Evolutionary conservation across 1,139 yeast genomes (phyloP).

Genomic region (Sugiyamaella sp.): DNA sequence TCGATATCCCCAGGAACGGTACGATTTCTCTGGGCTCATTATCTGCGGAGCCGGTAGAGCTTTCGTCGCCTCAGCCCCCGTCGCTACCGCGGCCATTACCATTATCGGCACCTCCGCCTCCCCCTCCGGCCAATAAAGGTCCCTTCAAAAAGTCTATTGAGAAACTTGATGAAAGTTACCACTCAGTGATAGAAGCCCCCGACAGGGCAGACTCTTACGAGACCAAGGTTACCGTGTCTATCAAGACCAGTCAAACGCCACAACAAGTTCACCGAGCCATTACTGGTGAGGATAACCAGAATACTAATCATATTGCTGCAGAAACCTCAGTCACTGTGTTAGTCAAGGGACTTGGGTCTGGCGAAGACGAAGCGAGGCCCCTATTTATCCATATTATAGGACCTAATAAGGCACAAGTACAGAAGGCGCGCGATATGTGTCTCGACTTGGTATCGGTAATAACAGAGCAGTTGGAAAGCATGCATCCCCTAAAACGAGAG

Average conservation of each 20-base stretch:
- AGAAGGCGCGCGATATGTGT: conserved; percentile 40
- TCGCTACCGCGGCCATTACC: background rate
- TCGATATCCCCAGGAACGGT: no score
- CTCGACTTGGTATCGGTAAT: conserved; percentile 41
- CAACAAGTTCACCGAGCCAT: conserved; percentile 40
- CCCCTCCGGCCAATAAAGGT: conserved; percentile 3
- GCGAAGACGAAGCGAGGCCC: conserved; percentile 42
- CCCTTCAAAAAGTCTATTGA: background rate
- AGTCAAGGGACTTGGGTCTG: conserved; percentile 46
- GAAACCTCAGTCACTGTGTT: conserved; percentile 44
- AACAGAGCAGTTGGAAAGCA: conserved; percentile 31
- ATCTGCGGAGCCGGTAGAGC: no score
- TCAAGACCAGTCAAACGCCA: conserved; percentile 31
- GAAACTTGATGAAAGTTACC: conserved; percentile 6
- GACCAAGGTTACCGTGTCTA: conserved; percentile 36
- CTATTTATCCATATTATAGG: conserved; percentile 42
- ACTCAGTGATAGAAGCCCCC: background rate
- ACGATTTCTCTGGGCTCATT: no score
- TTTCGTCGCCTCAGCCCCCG: background rate
- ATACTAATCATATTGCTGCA: conserved; percentile 44
- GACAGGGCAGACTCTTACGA: conserved; percentile 33
- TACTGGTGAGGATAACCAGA: conserved; percentile 45
- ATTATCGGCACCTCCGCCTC: conserved; percentile 2
- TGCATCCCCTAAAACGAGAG: conserved; percentile 1
- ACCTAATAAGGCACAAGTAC: conserved; percentile 35